A percentile compares a stretch with the other conserved stretches of the same genome.
phyloP scores from a whole-genome alignment of 345 rosid species.

The Limnanthes douglasii region DNA sequence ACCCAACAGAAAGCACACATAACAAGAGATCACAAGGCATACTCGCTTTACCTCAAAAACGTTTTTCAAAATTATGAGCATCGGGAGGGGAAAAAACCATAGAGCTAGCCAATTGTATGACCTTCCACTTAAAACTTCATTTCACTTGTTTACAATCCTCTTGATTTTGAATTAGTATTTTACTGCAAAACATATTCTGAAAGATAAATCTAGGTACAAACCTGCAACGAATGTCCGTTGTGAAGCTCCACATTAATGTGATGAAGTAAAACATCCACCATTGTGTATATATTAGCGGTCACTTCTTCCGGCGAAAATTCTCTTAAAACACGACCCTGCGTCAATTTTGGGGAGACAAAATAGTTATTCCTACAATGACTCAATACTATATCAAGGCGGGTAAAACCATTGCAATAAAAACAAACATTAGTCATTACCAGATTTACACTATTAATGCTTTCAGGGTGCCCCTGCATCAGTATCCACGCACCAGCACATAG shows the following conservation, averaged over 20 bases:
- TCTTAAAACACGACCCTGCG: conserved; percentile 67
- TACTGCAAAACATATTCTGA: not conserved
- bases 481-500: conserved; percentile 96
- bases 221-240: conserved; percentile 65
- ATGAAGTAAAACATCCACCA: conserved; percentile 96
- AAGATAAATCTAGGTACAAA: conserved; percentile 11
- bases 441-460: conserved; percentile 71
- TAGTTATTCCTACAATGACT: conserved; percentile 7
- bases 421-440: conserved; percentile 30
- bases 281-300: conserved; percentile 80
- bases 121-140: too few species aligned
- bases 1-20: too few species aligned
- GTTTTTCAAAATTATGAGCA: too few species aligned
- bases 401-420: conserved; percentile 8
- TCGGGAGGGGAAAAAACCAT: too few species aligned
- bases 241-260: conserved; percentile 65
- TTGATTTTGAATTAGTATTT: too few species aligned
- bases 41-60: too few species aligned
- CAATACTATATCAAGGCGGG: conserved; percentile 3
- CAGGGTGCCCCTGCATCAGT: conserved; percentile 89
- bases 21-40: too few species aligned
- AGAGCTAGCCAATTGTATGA: too few species aligned
- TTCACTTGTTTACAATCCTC: too few species aligned
- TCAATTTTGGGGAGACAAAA: conserved; percentile 10
- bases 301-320: conserved; percentile 96